Percentiles rank a stretch among this genome's conserved stretches.
phyloP scores from a whole-genome alignment of 768 basidiomycete species.

The Termitomyces titanicus region DNA sequence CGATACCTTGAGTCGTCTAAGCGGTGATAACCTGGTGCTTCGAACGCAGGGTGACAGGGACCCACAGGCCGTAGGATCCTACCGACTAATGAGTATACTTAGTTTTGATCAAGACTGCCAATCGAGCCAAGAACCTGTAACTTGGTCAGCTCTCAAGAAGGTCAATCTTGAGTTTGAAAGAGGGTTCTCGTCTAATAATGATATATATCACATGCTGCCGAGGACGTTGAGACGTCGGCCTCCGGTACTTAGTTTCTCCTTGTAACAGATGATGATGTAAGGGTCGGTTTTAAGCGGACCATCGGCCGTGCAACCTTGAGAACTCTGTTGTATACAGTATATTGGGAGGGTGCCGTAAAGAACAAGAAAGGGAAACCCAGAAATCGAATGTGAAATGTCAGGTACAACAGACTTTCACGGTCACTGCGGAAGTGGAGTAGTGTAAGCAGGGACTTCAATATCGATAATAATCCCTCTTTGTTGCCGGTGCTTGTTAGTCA shows the following conservation, averaged over 20 bases:
- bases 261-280: not conserved
- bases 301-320: not conserved
- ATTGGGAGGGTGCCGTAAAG: not conserved
- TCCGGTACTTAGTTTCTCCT: not conserved
- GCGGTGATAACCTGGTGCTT: not conserved
- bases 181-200: not conserved
- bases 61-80: not conserved
- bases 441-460: not conserved
- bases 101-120: not conserved
- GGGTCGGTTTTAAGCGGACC: not conserved
- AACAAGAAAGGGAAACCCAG: not conserved
- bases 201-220: slow-evolving; percentile 3
- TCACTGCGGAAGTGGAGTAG: not conserved
- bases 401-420: not conserved
- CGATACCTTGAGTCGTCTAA: not conserved
- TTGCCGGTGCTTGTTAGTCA: too few species aligned
- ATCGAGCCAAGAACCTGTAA: slow-evolving; percentile 1
- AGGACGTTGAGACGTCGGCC: not conserved
- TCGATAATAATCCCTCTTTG: too few species aligned
- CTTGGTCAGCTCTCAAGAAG: slow-evolving; percentile 1
- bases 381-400: not conserved
- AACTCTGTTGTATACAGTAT: too few species aligned
- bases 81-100: too few species aligned
- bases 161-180: slow-evolving; percentile 2
- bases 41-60: not conserved